phyloP scores from a whole-genome alignment of 1,284 basidiomycete genomes.

The Sanghuangporus baumii region DNA sequence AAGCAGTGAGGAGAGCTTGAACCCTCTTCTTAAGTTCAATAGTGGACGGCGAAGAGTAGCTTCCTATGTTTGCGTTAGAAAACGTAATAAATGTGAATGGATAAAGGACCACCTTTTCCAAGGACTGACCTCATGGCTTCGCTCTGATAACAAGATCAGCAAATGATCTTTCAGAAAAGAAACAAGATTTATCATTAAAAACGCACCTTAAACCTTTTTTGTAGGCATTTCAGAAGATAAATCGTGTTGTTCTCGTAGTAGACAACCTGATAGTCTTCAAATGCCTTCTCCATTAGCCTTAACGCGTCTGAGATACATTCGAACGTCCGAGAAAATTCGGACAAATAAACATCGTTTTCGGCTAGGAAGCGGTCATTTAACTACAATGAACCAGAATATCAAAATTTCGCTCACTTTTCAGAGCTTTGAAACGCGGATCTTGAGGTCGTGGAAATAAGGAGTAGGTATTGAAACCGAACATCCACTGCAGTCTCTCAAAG shows the following conservation, averaged over 20 bases:
- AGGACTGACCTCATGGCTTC: no score
- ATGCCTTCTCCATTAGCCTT: not conserved
- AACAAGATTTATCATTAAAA: not conserved
- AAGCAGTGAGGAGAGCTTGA: not conserved
- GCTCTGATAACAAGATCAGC: no score
- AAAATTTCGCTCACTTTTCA: not conserved
- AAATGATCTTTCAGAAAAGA: no score
- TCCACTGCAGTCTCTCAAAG: not conserved
- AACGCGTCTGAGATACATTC: slow-evolving; percentile 1
- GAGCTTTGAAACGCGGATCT: not conserved
- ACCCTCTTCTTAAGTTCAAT: not conserved
- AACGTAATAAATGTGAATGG: not conserved
- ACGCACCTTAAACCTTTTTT: not conserved
- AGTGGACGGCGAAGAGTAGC: not conserved
- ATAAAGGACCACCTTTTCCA: no score
- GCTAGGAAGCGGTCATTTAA: not conserved
- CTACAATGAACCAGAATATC: not conserved
- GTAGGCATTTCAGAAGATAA: not conserved
- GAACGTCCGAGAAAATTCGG: not conserved
- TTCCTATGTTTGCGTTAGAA: not conserved
- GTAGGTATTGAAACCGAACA: slow-evolving; percentile 7
- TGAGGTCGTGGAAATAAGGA: not conserved
- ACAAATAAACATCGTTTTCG: not conserved
- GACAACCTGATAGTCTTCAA: not conserved
- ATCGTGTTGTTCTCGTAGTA: slow-evolving; percentile 5